Evolutionary conservation across 2,329 filamentous ascomycete genomes (phyloP).

Genomic region (Aspergillus fischeri): DNA sequence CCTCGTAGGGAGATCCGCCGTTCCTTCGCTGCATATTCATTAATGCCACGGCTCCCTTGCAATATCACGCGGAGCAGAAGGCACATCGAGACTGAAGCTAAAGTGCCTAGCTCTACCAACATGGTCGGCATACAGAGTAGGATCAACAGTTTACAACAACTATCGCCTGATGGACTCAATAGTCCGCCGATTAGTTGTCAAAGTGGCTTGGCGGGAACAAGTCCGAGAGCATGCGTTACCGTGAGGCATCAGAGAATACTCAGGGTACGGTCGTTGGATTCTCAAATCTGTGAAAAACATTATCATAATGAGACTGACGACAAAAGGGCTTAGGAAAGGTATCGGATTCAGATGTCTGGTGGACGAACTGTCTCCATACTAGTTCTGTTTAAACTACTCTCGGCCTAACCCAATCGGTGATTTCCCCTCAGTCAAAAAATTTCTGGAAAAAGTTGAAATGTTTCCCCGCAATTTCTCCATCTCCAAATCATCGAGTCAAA

Average conservation of each 20-base stretch:
- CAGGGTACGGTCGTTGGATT: neutral
- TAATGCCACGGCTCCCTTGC: neutral
- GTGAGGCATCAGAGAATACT: neutral
- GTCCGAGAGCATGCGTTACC: neutral
- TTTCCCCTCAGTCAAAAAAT: constrained; percentile 1
- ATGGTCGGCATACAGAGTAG: neutral
- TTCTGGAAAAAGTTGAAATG: neutral
- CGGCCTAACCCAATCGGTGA: neutral
- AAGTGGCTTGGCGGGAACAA: neutral
- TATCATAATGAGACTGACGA: neutral
- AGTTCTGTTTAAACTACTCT: neutral
- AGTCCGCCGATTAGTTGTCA: neutral
- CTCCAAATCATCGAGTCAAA: neutral
- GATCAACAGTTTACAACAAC: neutral
- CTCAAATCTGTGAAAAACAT: neutral
- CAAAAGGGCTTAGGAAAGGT: neutral
- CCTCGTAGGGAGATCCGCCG: neutral
- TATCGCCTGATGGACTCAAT: neutral
- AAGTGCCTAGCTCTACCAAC: neutral
- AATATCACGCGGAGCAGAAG: neutral
- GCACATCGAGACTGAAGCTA: neutral
- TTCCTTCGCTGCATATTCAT: neutral
- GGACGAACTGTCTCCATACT: neutral
- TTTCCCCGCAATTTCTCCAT: neutral
- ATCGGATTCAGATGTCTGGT: neutral